Base-by-base conservation (phyloP, 768 basidiomycete genomes). In the Xerocomellus chrysenteron region DNA sequence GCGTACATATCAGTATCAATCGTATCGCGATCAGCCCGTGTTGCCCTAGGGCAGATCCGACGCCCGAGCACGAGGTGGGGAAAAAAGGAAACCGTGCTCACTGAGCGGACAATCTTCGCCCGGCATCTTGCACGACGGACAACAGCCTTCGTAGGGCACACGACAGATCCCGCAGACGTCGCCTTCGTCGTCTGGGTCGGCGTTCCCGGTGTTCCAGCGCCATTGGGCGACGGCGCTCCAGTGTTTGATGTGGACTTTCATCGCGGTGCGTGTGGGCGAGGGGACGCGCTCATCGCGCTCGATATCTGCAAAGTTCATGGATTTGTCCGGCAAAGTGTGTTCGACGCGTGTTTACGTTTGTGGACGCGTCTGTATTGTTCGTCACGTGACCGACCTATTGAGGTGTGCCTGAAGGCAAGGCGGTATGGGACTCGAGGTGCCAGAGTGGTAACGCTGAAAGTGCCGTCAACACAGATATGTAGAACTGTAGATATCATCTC, bases 101-200 rank as follows among this genome's bases (percentile, higher is more conserved):
- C 93, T 93, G 24, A 95, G 74, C 1, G 94, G 93, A 75, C 93
- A 95, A 64, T 93, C 94, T 61, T 98, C 97, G 16, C 97, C 97
- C 0, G 97, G 97, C 65, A 95, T 83, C 73, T 96, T 98, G 76
- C 97, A 99, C 4, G 87, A 83, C 12, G 97, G 94, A 75, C 96
- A 98, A 65, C 93, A 94, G 0, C 92, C 92, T 68, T 99, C 97
- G 68, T 86, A 98, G 0, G 93, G 83, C 3, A 92, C 88, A 28
- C 92, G 85, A 72, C 94, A 96, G 60, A 97, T 95, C 5, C 92
- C 94, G 69, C 94, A 87, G 26, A 86, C 80, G 62, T 85, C 85
- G 17, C 79, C 85, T 39, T 85, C 84, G 39, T 78, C 80, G 47
- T 74, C 73, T 35, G 69, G 68, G 35, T 72, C 68, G 39, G 58